Conservation (phyloP, 2,329 filamentous ascomycete genomes). For the Penicillium oxalicum region DNA sequence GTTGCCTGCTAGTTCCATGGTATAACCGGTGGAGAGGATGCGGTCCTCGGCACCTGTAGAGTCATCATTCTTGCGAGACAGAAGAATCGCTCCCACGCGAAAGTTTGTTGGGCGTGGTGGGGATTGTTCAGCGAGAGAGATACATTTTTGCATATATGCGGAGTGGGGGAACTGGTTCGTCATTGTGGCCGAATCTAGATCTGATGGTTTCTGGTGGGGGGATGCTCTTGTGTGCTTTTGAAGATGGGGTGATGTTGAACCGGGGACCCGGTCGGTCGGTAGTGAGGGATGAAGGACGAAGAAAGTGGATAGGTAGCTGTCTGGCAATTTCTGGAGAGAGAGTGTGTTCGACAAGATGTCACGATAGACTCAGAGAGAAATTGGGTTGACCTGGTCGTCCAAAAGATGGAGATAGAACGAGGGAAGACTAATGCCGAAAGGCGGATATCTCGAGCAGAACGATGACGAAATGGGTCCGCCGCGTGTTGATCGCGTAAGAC, state of each 20-base stretch:
- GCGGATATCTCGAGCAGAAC: constrained; percentile 20
- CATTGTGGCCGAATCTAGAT: constrained; percentile 6
- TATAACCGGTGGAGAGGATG: constrained; percentile 77
- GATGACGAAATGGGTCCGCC: constrained; percentile 23
- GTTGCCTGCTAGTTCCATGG: constrained; percentile 83
- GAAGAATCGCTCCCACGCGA: constrained; percentile 85
- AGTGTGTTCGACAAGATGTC: no score
- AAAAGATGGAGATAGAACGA: background rate
- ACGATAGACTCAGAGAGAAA: no score
- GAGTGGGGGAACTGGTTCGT: constrained; percentile 28
- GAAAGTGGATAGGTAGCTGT: no score
- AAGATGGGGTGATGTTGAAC: background rate
- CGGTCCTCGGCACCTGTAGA: constrained; percentile 33
- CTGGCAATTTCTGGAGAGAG: no score
- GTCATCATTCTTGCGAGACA: constrained; percentile 39
- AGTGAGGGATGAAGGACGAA: no score
- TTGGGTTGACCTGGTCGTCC: background rate
- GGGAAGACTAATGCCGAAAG: constrained; percentile 6
- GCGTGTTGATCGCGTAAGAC: constrained; percentile 21
- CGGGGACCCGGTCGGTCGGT: no score
- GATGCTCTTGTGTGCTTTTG: background rate
- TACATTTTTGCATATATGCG: constrained; percentile 62
- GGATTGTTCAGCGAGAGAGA: constrained; percentile 70
- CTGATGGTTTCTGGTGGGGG: constrained; percentile 9
- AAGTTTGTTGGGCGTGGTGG: constrained; percentile 87